phyloP scores from a whole-genome alignment of 75 land plant genomes.

The Selaginella tamariscina region DNA sequence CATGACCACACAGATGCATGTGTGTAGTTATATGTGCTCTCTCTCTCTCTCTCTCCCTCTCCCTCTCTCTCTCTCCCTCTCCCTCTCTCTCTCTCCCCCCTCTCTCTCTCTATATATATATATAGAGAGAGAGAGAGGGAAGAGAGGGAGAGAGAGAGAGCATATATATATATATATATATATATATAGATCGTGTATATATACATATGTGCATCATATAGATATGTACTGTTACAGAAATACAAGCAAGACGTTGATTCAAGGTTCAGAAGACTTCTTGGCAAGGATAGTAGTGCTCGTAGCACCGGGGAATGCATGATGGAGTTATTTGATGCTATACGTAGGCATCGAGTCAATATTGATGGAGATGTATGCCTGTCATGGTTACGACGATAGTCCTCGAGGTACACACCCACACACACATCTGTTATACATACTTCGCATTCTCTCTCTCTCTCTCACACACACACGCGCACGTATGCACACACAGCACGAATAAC shows the following conservation, averaged over 20 bases:
- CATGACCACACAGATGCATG: slow-evolving; percentile 31
- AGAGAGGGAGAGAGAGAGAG: too few species aligned
- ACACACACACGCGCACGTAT: neutral
- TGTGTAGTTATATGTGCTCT: too few species aligned
- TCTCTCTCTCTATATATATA: too few species aligned
- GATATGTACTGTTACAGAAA: slow-evolving; percentile 13
- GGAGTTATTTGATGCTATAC: slow-evolving; percentile 26
- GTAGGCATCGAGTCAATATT: slow-evolving; percentile 26
- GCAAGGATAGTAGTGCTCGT: slow-evolving; percentile 23
- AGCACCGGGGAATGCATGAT: slow-evolving; percentile 37
- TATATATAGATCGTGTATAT: too few species aligned
- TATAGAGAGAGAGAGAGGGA: too few species aligned
- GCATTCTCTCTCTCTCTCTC: neutral
- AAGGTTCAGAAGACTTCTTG: slow-evolving; percentile 23
- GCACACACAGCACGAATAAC: neutral
- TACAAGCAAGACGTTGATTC: slow-evolving; percentile 25
- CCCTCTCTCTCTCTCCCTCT: neutral
- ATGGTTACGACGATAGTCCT: slow-evolving; percentile 28
- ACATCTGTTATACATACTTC: neutral
- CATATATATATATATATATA: too few species aligned
- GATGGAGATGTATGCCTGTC: slow-evolving; percentile 33
- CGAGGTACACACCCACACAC: slow-evolving; percentile 20
- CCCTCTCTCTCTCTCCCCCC: neutral
- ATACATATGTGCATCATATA: too few species aligned
- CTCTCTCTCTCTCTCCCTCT: neutral